Evolutionary conservation across 2,329 filamentous ascomycete species (phyloP).

Genomic region (Ceratocystis albifundus): DNA sequence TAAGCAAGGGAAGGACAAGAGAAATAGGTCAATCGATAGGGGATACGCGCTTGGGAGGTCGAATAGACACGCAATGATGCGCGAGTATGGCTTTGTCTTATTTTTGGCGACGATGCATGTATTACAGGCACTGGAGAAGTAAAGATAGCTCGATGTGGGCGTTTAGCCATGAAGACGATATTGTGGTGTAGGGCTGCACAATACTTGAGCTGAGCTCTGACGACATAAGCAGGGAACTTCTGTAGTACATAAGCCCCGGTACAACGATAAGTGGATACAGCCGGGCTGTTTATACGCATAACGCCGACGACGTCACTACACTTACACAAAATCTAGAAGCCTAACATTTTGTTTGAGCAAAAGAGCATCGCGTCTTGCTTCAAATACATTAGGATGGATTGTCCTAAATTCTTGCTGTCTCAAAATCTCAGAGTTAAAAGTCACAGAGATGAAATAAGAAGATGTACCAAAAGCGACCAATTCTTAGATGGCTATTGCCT

Average conservation of each 20-base stretch:
- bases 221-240: conserved; percentile 1
- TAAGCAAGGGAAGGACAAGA: neutral
- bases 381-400: neutral
- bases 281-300: neutral
- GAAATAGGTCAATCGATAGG: neutral
- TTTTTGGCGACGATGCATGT: neutral
- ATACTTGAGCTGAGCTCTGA: neutral
- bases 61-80: neutral
- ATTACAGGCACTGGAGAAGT: neutral
- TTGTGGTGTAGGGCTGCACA: neutral
- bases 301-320: conserved; percentile 5
- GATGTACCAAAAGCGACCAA: neutral
- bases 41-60: neutral
- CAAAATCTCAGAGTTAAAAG: neutral
- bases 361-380: neutral
- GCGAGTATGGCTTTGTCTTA: neutral
- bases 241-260: neutral
- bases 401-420: too few species aligned
- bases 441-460: too few species aligned
- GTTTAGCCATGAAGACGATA: neutral
- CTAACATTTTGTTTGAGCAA: neutral
- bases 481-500: neutral
- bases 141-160: neutral
- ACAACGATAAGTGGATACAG: neutral
- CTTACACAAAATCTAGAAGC: conserved; percentile 1